Conservation (phyloP, 257 asterid genomes). For the Przewalskia tangutica region DNA sequence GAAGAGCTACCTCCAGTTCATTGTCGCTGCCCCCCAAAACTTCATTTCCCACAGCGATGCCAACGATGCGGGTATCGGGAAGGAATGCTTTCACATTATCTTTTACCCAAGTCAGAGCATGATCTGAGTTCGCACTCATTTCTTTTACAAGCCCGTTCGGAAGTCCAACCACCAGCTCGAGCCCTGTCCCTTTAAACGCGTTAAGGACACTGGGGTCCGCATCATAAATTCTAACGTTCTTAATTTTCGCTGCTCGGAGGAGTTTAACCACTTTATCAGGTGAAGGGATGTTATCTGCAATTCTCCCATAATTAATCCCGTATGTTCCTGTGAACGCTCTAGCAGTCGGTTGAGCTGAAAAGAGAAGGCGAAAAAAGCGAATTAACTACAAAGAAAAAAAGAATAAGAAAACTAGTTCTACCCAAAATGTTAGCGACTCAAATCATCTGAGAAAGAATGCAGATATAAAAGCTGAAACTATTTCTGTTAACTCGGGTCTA, state of each 20-base stretch:
- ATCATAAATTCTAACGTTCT: constrained; percentile 83
- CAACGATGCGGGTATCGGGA: constrained; percentile 75
- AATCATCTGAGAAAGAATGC: neutral
- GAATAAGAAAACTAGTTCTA: neutral
- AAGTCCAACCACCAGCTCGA: constrained; percentile 83
- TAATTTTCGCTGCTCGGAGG: constrained; percentile 75
- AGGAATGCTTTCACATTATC: constrained; percentile 76
- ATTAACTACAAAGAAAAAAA: neutral
- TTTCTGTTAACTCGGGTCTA: neutral
- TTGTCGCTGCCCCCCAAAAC: constrained; percentile 46
- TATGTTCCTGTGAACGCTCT: constrained; percentile 80
- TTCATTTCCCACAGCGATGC: constrained; percentile 88
- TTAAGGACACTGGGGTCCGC: constrained; percentile 69
- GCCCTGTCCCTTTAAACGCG: constrained; percentile 81
- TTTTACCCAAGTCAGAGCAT: constrained; percentile 75
- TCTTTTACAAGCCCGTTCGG: constrained; percentile 61
- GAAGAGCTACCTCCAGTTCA: constrained; percentile 41
- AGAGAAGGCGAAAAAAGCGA: neutral
- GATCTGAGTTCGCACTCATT: constrained; percentile 55
- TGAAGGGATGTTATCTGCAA: constrained; percentile 88
- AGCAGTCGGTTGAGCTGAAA: constrained; percentile 34
- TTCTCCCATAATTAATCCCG: constrained; percentile 90
- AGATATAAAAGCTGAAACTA: neutral
- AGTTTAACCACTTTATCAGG: constrained; percentile 75
- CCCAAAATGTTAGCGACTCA: neutral